These are phyloP conservation scores for Isoetes engelmannii DNA, from an alignment of 83 land plant genomes.

Conservation along the genomic window DNA sequence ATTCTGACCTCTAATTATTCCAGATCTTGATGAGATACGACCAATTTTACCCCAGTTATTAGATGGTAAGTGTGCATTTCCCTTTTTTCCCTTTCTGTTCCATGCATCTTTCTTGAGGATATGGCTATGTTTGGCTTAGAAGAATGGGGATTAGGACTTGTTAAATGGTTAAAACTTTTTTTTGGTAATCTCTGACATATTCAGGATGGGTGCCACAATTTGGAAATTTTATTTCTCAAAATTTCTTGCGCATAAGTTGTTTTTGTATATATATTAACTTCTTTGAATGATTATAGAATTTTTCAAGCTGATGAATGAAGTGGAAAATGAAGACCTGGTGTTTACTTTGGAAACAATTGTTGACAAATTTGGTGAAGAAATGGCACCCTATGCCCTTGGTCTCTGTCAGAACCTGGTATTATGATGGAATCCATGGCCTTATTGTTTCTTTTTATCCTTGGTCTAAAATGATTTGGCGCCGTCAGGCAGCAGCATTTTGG, in stretches of 20 bases:
- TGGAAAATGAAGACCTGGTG: conserved; percentile 98
- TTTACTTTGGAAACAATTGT: conserved; percentile 98
- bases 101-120: no score
- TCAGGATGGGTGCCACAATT: no score
- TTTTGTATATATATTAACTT: not conserved
- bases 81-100: not conserved
- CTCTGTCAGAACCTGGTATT: conserved; percentile 93
- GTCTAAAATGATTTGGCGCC: not conserved
- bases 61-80: conserved; percentile 53
- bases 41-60: conserved; percentile 92
- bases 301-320: conserved; percentile 98
- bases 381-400: conserved; percentile 99
- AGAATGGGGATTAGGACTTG: no score
- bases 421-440: not conserved
- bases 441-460: not conserved
- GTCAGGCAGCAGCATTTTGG: conserved; percentile 96
- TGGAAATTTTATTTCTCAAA: not conserved
- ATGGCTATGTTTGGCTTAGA: no score
- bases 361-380: conserved; percentile 98
- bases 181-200: no score
- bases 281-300: conserved; percentile 50
- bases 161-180: no score
- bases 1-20: not conserved
- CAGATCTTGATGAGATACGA: conserved; percentile 91
- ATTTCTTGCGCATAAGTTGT: not conserved